Evolutionary conservation across 2,329 filamentous ascomycete genomes (phyloP).

Genomic region (Epichloe sp.): DNA sequence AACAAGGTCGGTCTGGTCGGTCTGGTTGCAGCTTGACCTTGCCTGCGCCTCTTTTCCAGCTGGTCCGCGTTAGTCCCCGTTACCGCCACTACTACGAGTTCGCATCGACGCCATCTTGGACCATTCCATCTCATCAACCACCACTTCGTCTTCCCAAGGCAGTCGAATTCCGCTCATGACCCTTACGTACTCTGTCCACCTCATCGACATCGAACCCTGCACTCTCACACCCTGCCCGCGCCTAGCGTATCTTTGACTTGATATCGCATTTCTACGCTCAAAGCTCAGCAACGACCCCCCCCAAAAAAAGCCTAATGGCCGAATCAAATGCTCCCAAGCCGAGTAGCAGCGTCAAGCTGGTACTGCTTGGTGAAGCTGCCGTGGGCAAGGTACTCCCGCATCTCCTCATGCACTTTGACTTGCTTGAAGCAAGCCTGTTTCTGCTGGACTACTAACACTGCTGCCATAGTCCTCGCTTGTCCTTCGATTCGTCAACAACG

Average conservation of each 20-base stretch:
- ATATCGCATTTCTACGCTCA: neutral
- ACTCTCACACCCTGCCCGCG: neutral
- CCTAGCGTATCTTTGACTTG: neutral
- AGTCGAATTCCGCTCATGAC: neutral
- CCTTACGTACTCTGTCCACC: neutral
- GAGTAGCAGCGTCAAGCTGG: conserved; percentile 98
- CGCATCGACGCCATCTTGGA: neutral
- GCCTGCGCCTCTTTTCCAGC: neutral
- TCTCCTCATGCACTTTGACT: neutral
- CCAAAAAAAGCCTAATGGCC: conserved; percentile 19
- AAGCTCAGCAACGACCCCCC: neutral
- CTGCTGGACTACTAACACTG: conserved; percentile 14
- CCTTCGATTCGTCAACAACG: conserved; percentile 96
- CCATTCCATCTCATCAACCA: conserved; percentile 1
- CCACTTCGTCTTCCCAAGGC: neutral
- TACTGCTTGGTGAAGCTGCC: conserved; percentile 90
- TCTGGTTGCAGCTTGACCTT: neutral
- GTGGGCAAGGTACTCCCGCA: conserved; percentile 75
- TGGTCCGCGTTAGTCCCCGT: neutral
- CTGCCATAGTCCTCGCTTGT: conserved; percentile 74
- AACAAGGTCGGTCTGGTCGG: too few relatives aligned
- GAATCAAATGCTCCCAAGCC: conserved; percentile 67
- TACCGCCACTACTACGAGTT: neutral
- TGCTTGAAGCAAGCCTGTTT: neutral
- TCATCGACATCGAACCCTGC: neutral